Percentiles rank a stretch among this genome's conserved stretches.
These are phyloP conservation scores for Hermanozyma aechmeae DNA, from an alignment of 805 yeast species.

Conservation along the genomic window DNA sequence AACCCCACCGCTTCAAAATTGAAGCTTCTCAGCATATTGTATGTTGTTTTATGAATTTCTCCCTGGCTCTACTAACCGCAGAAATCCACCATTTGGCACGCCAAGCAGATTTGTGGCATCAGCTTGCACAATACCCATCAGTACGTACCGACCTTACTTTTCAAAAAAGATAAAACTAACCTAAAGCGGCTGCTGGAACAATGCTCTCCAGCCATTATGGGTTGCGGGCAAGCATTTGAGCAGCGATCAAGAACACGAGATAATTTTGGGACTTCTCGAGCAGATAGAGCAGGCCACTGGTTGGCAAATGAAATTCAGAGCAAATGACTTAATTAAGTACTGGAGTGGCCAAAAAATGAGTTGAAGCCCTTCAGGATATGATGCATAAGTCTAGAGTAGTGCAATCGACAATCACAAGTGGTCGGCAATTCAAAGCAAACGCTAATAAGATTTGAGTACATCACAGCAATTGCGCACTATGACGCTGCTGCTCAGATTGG, in stretches of 20 bases:
- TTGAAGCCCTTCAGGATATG: too few relatives aligned
- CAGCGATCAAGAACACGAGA: conserved; percentile 15
- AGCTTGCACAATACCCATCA: conserved; percentile 18
- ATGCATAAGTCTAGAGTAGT: too few relatives aligned
- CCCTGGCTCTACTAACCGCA: conserved; percentile 2
- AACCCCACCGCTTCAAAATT: too few relatives aligned
- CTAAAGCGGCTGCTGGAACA: conserved; percentile 15
- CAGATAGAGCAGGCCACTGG: conserved; percentile 19
- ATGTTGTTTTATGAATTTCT: too few relatives aligned
- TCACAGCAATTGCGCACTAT: too few relatives aligned
- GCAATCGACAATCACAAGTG: too few relatives aligned
- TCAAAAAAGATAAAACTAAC: conserved; percentile 1
- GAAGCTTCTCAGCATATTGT: too few relatives aligned
- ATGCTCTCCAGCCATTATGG: conserved; percentile 17
- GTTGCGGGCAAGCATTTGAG: conserved; percentile 16
- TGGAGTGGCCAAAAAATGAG: too few relatives aligned
- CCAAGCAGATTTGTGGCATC: conserved; percentile 28
- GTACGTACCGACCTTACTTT: conserved; percentile 1
- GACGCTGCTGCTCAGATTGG: too few relatives aligned
- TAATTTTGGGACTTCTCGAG: conserved; percentile 10
- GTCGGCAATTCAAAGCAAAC: too few relatives aligned
- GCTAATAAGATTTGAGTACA: too few relatives aligned
- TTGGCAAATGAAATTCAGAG: conserved; percentile 22
- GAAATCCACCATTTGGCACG: conserved; percentile 29
- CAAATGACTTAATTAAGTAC: conserved; percentile 15